Percentiles rank a stretch among this genome's conserved stretches.
Conservation (phyloP, 345 rosid species). For the Dovyalis caffra region DNA sequence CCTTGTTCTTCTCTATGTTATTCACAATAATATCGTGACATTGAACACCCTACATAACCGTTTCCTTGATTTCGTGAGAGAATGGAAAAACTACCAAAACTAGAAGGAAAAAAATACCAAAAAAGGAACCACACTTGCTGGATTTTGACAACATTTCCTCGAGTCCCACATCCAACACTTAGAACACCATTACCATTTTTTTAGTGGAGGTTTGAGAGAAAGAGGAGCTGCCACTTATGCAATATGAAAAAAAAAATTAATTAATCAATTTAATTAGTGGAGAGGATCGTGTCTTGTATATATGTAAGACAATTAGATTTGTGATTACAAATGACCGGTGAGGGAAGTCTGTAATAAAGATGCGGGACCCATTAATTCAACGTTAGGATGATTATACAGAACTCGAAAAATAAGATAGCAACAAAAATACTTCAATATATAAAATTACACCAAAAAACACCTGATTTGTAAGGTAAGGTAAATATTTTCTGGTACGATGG, state of each 20-base stretch:
- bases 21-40: conserved; percentile 71
- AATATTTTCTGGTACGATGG: background rate
- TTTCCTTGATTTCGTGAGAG: conserved; percentile 44
- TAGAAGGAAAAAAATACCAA: background rate
- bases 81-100: background rate
- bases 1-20: background rate
- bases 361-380: background rate
- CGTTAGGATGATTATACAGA: background rate
- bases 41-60: conserved; percentile 36
- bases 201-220: background rate
- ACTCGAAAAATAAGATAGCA: background rate
- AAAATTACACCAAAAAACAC: background rate
- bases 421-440: background rate
- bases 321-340: background rate
- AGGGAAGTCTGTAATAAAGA: background rate
- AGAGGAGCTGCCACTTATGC: background rate
- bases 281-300: background rate
- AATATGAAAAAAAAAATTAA: background rate
- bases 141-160: conserved; percentile 4
- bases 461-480: background rate
- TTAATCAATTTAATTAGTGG: background rate
- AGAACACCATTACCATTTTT: background rate
- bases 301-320: background rate
- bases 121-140: background rate
- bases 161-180: background rate